Evolutionary conservation across 1,284 basidiomycete genomes (phyloP).

Genomic region (Microstroma glucosiphilum): DNA sequence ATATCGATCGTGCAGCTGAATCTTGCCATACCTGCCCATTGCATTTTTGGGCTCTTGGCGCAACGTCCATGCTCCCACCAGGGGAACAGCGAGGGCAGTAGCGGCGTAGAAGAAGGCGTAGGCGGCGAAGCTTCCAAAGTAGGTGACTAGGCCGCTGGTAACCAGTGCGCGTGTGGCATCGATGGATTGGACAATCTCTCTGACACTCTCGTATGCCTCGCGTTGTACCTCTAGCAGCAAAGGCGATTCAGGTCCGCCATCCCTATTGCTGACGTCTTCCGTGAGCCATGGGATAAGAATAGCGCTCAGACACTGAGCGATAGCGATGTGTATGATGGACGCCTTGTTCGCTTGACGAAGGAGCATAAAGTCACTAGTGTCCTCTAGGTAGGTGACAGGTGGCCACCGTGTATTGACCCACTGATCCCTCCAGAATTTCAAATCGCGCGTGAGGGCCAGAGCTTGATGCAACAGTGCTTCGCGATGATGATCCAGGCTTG

Average conservation of each 20-base stretch:
- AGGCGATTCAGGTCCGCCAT: neutral
- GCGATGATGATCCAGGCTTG: neutral
- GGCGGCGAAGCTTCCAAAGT: neutral
- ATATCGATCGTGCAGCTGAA: neutral
- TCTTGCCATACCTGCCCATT: neutral
- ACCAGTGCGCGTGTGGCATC: neutral
- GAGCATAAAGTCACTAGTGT: too few relatives aligned
- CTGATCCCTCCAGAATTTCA: neutral
- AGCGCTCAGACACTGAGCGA: neutral
- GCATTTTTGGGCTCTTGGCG: neutral
- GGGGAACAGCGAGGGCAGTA: neutral
- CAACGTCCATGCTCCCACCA: neutral
- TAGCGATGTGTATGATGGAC: neutral
- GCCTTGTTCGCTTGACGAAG: neutral
- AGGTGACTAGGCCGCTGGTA: neutral
- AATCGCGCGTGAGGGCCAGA: neutral
- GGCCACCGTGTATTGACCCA: neutral
- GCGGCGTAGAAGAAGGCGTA: neutral
- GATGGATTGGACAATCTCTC: neutral
- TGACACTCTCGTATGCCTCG: neutral
- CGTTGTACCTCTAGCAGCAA: neutral
- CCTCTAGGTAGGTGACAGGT: neutral
- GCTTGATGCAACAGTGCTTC: neutral
- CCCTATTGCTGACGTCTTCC: neutral
- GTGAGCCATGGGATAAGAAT: neutral